These are phyloP conservation scores for Pseudopediastrum boryanum DNA, from an alignment of 139 green algal species.

Conservation along the genomic window DNA sequence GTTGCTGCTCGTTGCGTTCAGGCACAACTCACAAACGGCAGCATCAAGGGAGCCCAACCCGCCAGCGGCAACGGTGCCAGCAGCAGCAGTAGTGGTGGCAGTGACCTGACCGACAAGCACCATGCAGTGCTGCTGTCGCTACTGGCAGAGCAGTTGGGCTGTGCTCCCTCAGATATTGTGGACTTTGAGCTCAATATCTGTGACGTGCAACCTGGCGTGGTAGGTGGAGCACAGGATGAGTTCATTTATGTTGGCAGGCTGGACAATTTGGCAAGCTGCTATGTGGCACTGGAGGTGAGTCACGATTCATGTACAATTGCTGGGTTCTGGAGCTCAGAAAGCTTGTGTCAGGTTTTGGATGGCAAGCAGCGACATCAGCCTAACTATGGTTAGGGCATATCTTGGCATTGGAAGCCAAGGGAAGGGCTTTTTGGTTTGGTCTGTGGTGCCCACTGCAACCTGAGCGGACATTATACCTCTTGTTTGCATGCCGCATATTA, in stretches of 20 bases:
- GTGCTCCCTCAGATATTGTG: constrained; percentile 74
- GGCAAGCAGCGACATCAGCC: too few species aligned
- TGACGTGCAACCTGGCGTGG: constrained; percentile 79
- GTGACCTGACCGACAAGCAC: constrained; percentile 55
- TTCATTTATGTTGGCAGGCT: constrained; percentile 92
- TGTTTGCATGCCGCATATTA: too few species aligned
- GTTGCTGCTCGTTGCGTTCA: not conserved
- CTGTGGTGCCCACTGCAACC: too few species aligned
- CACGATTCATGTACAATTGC: too few species aligned
- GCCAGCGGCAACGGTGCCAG: constrained; percentile 7
- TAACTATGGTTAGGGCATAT: too few species aligned
- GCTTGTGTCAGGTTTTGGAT: too few species aligned
- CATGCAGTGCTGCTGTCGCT: constrained; percentile 78
- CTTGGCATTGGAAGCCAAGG: too few species aligned
- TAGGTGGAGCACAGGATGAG: constrained; percentile 80
- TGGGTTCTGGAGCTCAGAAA: too few species aligned
- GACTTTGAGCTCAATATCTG: constrained; percentile 97
- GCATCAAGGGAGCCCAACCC: not conserved
- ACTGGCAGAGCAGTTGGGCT: constrained; percentile 78
- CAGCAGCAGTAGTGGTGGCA: not conserved
- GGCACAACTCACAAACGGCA: not conserved
- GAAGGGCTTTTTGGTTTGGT: too few species aligned
- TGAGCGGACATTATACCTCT: too few species aligned
- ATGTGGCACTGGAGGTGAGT: constrained; percentile 66
- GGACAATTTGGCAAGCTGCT: constrained; percentile 94